phyloP scores from a whole-genome alignment of 2,329 filamentous ascomycete genomes.

The Arachnomyces sp. region DNA sequence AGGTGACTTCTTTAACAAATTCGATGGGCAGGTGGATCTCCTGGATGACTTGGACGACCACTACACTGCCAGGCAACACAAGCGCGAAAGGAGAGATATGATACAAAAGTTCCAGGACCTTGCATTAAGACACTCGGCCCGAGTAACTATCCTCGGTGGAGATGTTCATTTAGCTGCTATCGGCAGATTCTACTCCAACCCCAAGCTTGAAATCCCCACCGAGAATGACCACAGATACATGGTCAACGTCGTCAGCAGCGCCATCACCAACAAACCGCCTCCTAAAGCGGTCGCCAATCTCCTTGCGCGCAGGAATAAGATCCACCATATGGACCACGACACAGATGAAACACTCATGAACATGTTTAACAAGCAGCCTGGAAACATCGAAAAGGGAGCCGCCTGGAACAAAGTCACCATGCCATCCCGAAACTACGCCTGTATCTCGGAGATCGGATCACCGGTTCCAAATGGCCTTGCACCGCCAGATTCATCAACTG shows the following conservation, averaged over 20 bases:
- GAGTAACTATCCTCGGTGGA: conserved; percentile 56
- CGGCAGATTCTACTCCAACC: conserved; percentile 58
- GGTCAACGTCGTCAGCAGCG: conserved; percentile 56
- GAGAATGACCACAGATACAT: conserved; percentile 58
- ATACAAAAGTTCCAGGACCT: conserved; percentile 57
- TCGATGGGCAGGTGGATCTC: conserved; percentile 68
- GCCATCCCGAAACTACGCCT: conserved; percentile 59
- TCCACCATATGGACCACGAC: conserved; percentile 55
- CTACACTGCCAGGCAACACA: conserved; percentile 88
- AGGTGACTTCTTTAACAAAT: conserved; percentile 83
- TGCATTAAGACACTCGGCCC: conserved; percentile 47
- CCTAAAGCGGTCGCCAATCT: conserved; percentile 59
- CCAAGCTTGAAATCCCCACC: conserved; percentile 48
- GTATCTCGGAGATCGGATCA: conserved; percentile 47
- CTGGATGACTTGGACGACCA: conserved; percentile 61
- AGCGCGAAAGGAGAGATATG: conserved; percentile 72
- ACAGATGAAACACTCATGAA: conserved; percentile 59
- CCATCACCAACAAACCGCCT: conserved; percentile 62
- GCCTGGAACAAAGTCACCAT: conserved; percentile 79
- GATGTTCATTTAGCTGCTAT: conserved; percentile 59
- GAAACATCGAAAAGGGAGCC: conserved; percentile 55
- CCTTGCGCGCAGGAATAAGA: conserved; percentile 56
- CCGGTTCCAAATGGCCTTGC: conserved; percentile 17
- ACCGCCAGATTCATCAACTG: not conserved
- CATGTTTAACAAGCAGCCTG: conserved; percentile 56